Conservation (phyloP, 2,329 filamentous ascomycete genomes). For the Tolypocladium guangdongense region DNA sequence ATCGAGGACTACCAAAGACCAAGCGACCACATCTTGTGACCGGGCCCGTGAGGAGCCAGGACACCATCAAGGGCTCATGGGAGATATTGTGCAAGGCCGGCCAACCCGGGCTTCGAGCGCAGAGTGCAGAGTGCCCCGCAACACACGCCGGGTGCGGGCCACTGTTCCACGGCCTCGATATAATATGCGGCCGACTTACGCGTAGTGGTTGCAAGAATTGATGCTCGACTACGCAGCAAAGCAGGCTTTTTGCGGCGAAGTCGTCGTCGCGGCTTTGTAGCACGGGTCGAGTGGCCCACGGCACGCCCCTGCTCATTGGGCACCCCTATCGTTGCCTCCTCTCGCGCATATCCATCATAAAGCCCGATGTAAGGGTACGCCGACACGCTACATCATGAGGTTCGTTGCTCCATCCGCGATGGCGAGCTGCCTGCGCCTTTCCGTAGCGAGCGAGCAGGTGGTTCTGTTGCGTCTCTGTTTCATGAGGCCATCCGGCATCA, state of each 20-base stretch:
- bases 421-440: not conserved
- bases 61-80: not conserved
- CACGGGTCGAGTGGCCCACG: not conserved
- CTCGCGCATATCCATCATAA: not conserved
- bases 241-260: not conserved
- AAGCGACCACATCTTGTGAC: not conserved
- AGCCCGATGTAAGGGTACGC: not conserved
- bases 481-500: not conserved
- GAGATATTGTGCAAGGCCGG: not conserved
- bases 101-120: not conserved
- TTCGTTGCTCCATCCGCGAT: not conserved
- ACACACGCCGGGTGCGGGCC: not conserved
- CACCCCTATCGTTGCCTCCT: not conserved
- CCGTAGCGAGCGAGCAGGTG: too few species aligned
- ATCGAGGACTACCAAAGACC: not conserved
- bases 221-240: not conserved
- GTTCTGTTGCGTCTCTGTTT: not conserved
- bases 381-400: not conserved
- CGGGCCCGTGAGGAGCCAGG: not conserved
- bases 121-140: not conserved
- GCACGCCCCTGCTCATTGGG: not conserved
- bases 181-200: not conserved
- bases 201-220: not conserved
- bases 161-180: not conserved
- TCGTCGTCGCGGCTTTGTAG: not conserved